Percentiles rank a stretch among this genome's conserved stretches.
Evolutionary conservation across 2,329 filamentous ascomycete species (phyloP).

Genomic region (Calonectria henricotiae): DNA sequence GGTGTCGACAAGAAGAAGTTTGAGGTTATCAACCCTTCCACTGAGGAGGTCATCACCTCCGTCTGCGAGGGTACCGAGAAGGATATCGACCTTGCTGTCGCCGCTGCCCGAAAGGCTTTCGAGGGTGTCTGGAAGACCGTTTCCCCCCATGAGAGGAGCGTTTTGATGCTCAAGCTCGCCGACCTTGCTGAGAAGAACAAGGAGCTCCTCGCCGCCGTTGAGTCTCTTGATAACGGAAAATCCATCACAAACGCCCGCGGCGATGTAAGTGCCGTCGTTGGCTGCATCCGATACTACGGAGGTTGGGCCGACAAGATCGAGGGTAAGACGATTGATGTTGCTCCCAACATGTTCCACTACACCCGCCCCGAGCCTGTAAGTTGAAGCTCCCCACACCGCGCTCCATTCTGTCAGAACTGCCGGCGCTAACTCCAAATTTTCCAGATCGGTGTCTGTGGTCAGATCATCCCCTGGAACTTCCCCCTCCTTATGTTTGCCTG

Average conservation of each 20-base stretch:
- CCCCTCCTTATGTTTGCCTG: constrained; percentile 85
- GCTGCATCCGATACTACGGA: constrained; percentile 81
- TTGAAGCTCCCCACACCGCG: constrained; percentile 36
- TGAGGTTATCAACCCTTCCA: constrained; percentile 91
- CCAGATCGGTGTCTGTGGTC: constrained; percentile 82
- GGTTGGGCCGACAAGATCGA: constrained; percentile 95
- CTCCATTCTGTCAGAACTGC: not conserved
- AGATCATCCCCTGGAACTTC: constrained; percentile 94
- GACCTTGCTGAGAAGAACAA: constrained; percentile 85
- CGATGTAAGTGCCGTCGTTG: constrained; percentile 79
- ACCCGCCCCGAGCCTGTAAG: constrained; percentile 81
- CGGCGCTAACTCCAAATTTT: constrained; percentile 35
- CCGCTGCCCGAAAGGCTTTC: constrained; percentile 89
- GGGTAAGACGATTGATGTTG: constrained; percentile 88
- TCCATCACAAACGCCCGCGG: constrained; percentile 82
- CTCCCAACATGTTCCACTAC: constrained; percentile 87
- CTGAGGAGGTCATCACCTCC: constrained; percentile 87
- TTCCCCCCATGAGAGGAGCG: constrained; percentile 81
- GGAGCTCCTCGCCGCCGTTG: constrained; percentile 84
- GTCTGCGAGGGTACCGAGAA: constrained; percentile 91
- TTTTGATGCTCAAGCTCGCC: constrained; percentile 82
- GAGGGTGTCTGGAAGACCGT: constrained; percentile 79
- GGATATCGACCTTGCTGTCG: constrained; percentile 86
- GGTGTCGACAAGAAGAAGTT: constrained; percentile 90
- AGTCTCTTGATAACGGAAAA: constrained; percentile 93